Percentiles rank a stretch among this genome's conserved stretches.
Conservation (phyloP, 169 alveolate species). For the Plasmodium adleri region DNA sequence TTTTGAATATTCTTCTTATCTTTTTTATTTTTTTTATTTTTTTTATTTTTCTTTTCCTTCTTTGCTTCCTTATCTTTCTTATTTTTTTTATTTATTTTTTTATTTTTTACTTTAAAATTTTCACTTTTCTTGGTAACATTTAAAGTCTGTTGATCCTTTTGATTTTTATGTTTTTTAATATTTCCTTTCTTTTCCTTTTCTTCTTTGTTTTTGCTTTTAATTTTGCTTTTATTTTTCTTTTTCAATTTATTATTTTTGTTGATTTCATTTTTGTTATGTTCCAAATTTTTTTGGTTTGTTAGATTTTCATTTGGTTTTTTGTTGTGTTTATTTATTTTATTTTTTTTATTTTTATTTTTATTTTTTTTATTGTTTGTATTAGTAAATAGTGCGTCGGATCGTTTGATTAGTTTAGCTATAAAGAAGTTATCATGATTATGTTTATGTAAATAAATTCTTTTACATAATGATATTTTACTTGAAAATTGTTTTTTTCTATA, state of each 20-base stretch:
- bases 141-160: not conserved
- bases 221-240: not conserved
- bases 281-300: not conserved
- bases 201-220: not conserved
- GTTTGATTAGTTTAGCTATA: slow-evolving; percentile 95
- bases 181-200: not conserved
- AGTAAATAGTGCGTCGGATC: slow-evolving; percentile 89
- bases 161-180: not conserved
- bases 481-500: slow-evolving; percentile 94
- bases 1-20: not conserved
- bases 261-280: not conserved
- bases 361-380: not conserved
- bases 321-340: not conserved
- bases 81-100: not conserved
- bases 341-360: not conserved
- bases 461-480: slow-evolving; percentile 86
- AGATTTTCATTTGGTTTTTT: not conserved
- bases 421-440: slow-evolving; percentile 98
- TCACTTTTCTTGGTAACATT: not conserved
- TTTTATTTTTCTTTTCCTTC: not conserved
- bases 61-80: not conserved
- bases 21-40: not conserved
- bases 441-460: slow-evolving; percentile 96
- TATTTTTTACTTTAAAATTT: not conserved
- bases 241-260: not conserved